phyloP scores from a whole-genome alignment of 192 early-diverging fungal genomes.

The Allomyces javanicus region DNA sequence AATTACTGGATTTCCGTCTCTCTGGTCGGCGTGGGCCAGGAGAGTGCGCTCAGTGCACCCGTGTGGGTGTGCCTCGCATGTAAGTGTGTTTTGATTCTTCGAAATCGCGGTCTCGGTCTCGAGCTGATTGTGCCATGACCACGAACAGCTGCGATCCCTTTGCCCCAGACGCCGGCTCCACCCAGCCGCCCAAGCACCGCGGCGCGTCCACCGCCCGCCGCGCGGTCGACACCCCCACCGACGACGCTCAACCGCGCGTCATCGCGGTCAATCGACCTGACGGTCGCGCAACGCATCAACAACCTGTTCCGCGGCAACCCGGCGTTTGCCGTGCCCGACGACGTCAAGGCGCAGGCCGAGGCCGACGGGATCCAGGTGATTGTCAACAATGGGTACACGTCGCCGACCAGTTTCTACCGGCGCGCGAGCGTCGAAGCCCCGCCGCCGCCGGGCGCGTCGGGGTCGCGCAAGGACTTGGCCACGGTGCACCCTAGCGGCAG shows the following conservation, averaged over 20 bases:
- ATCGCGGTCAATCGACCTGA: not conserved
- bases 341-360: not conserved
- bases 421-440: no score
- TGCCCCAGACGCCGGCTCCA: not conserved
- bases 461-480: no score
- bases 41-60: not conserved
- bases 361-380: no score
- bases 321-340: not conserved
- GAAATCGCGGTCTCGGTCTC: no score
- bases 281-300: not conserved
- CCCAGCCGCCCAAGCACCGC: not conserved
- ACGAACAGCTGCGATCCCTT: not conserved
- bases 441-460: no score
- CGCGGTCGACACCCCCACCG: not conserved
- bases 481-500: no score
- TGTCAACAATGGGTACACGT: no score
- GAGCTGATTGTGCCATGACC: no score
- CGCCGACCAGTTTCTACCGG: no score
- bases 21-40: not conserved
- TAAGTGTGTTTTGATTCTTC: not conserved
- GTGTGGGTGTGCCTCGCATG: not conserved
- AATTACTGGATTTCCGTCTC: not conserved
- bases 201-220: not conserved
- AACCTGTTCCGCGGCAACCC: not conserved
- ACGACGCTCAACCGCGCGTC: not conserved